phyloP scores from a whole-genome alignment of 345 rosid species.

The Pistacia atlantica region DNA sequence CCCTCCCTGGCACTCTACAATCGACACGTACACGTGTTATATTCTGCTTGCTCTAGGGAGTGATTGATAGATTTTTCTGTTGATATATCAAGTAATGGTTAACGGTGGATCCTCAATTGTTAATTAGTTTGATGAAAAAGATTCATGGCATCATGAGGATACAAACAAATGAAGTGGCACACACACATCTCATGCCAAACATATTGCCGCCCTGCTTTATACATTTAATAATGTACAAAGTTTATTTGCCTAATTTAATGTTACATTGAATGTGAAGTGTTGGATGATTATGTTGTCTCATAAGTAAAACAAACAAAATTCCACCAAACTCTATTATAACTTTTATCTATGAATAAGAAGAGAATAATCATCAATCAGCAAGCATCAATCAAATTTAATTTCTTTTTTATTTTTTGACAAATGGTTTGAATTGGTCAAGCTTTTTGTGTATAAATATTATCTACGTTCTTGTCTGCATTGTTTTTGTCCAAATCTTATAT shows the following conservation, averaged over 20 bases:
- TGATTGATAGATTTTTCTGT: conserved; percentile 13
- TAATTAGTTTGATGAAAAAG: conserved; percentile 21
- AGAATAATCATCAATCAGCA: background rate
- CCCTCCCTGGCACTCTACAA: background rate
- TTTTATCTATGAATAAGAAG: background rate
- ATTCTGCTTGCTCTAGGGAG: background rate
- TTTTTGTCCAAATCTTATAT: background rate
- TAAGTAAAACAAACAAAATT: background rate
- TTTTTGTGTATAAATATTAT: too few relatives aligned
- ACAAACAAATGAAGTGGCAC: conserved; percentile 10
- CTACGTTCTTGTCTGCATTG: background rate
- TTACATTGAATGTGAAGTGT: conserved; percentile 22
- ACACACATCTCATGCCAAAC: conserved; percentile 26
- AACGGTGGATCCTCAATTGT: conserved; percentile 34
- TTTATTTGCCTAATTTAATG: background rate
- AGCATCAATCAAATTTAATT: background rate
- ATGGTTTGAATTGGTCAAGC: background rate
- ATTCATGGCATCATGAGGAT: conserved; percentile 3
- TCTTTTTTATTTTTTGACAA: background rate
- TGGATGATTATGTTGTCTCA: conserved; percentile 15
- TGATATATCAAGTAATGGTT: background rate
- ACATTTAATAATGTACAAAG: background rate
- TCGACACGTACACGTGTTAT: conserved; percentile 25
- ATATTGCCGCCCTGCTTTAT: background rate
- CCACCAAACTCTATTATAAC: conserved; percentile 11